Conservation (phyloP, 2,329 filamentous ascomycete genomes). For the Cladophialophora chaetospira region DNA sequence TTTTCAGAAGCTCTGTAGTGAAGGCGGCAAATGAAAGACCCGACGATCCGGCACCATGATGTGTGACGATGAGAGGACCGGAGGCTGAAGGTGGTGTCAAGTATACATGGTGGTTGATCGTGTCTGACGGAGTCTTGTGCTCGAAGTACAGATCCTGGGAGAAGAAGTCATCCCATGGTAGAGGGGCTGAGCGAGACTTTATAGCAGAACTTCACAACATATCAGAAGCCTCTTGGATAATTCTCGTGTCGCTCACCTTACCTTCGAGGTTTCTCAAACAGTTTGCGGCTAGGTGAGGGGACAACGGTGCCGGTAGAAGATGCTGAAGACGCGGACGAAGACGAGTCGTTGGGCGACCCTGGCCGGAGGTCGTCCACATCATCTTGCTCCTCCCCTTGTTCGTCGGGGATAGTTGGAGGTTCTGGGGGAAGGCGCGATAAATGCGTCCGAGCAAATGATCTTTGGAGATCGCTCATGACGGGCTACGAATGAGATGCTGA, state of each 20-base stretch:
- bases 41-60: slow-evolving; percentile 92
- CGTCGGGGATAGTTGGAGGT: slow-evolving; percentile 50
- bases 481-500: background rate
- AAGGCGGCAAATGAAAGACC: slow-evolving; percentile 88
- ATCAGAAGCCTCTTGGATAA: background rate
- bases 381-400: slow-evolving; percentile 41
- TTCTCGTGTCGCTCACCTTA: slow-evolving; percentile 41
- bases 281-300: slow-evolving; percentile 70
- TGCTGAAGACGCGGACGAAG: slow-evolving; percentile 84
- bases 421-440: slow-evolving; percentile 64
- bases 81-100: slow-evolving; percentile 71
- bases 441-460: slow-evolving; percentile 75
- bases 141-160: slow-evolving; percentile 77
- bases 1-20: slow-evolving; percentile 72
- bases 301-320: slow-evolving; percentile 92
- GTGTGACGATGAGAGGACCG: slow-evolving; percentile 85
- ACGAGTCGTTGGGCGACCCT: slow-evolving; percentile 60
- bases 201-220: slow-evolving; percentile 13
- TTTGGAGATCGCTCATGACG: slow-evolving; percentile 73
- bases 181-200: slow-evolving; percentile 58
- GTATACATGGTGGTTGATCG: slow-evolving; percentile 78
- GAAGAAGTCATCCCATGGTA: slow-evolving; percentile 89
- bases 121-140: slow-evolving; percentile 39
- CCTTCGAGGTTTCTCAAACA: slow-evolving; percentile 72
- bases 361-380: slow-evolving; percentile 36